A percentile compares a stretch with the other conserved stretches of the same genome.
phyloP scores from a whole-genome alignment of 2,329 filamentous ascomycete species.

The Apiospora pterosperma region DNA sequence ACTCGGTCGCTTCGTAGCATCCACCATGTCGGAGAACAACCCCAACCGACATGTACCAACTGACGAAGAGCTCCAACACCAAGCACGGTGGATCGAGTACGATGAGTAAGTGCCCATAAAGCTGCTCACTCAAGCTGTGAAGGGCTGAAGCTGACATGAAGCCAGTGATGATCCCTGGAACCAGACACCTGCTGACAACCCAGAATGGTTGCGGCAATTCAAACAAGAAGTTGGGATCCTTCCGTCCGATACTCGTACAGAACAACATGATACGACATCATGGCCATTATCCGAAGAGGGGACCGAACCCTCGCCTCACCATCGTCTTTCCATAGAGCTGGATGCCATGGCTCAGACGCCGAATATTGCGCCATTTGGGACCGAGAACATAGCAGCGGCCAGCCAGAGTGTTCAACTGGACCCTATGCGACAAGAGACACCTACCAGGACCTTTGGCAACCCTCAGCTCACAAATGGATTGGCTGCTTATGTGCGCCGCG shows the following conservation, averaged over 20 bases:
- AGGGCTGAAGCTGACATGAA: constrained; percentile 14
- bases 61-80: constrained; percentile 61
- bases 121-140: not conserved
- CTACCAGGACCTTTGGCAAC: constrained; percentile 54
- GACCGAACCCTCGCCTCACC: constrained; percentile 54
- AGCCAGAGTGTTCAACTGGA: constrained; percentile 47
- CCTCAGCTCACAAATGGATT: constrained; percentile 56
- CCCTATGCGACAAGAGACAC: constrained; percentile 39
- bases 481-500: constrained; percentile 41
- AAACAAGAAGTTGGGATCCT: constrained; percentile 55
- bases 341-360: constrained; percentile 36
- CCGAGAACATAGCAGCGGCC: constrained; percentile 35
- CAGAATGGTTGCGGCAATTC: constrained; percentile 61
- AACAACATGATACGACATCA: constrained; percentile 19
- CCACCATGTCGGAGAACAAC: constrained; percentile 56
- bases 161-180: constrained; percentile 61
- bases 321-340: constrained; percentile 17
- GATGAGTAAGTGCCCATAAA: constrained; percentile 50
- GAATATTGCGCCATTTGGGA: constrained; percentile 29
- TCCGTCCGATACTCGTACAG: constrained; percentile 33
- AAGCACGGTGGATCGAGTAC: constrained; percentile 60
- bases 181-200: constrained; percentile 60
- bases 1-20: constrained; percentile 48
- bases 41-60: constrained; percentile 56
- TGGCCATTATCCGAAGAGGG: constrained; percentile 51